Conservation (phyloP, 1,284 basidiomycete genomes). For the Stygiomarasmius scandens region DNA sequence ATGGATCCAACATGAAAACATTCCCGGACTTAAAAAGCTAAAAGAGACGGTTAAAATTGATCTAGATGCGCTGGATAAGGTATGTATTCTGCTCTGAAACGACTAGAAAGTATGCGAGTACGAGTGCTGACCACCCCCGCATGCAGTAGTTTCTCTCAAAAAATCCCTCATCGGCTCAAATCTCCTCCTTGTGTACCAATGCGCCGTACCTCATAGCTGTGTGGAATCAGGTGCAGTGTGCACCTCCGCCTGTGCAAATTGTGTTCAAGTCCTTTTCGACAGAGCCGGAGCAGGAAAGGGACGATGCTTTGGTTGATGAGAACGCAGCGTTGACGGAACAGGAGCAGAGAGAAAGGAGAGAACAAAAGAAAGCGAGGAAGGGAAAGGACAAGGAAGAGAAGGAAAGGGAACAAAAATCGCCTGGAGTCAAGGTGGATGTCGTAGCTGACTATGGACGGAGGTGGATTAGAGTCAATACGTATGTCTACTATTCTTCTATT, state of each 20-base stretch:
- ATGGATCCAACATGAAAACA: constrained; percentile 44
- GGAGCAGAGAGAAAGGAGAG: constrained; percentile 21
- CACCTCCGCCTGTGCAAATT: constrained; percentile 56
- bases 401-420: constrained; percentile 29
- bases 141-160: constrained; percentile 62
- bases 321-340: not conserved
- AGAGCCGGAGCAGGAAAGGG: constrained; percentile 16
- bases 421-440: constrained; percentile 75
- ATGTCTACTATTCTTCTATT: constrained; percentile 33
- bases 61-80: constrained; percentile 59
- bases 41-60: constrained; percentile 48
- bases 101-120: not conserved
- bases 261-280: constrained; percentile 57
- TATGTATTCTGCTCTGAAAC: constrained; percentile 31
- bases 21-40: constrained; percentile 55
- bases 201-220: constrained; percentile 76
- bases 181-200: constrained; percentile 65
- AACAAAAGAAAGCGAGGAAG: constrained; percentile 13
- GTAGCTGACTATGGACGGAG: constrained; percentile 70
- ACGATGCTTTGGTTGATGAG: not conserved
- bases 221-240: constrained; percentile 73
- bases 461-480: constrained; percentile 89
- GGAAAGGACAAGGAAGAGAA: not conserved
- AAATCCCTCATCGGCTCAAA: constrained; percentile 41
- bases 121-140: constrained; percentile 8